A percentile compares a stretch with the other conserved stretches of the same genome.
These are phyloP conservation scores for Pyronema omphalodes DNA, from an alignment of 495 filamentous ascomycete species.

Conservation along the genomic window DNA sequence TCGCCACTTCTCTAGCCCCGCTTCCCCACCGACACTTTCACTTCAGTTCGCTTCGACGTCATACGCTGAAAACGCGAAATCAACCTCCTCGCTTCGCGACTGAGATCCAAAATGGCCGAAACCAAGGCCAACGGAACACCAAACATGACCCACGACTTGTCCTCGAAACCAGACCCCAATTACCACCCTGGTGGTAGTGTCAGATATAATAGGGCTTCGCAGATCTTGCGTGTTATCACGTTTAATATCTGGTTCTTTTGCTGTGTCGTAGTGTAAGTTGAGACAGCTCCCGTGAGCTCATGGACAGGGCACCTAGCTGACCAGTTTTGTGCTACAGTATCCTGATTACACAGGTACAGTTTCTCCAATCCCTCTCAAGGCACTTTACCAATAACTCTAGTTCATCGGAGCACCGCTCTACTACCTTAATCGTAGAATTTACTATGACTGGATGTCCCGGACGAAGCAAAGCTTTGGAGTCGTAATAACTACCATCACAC, in stretches of 20 bases:
- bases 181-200: conserved; percentile 17
- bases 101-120: too few relatives aligned
- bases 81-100: too few relatives aligned
- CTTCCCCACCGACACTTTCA: too few relatives aligned
- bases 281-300: background rate
- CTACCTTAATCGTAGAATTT: conserved; percentile 46
- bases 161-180: background rate
- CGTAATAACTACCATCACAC: conserved; percentile 52
- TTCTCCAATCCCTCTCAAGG: background rate
- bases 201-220: conserved; percentile 17
- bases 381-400: conserved; percentile 21
- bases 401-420: conserved; percentile 53
- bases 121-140: too few relatives aligned
- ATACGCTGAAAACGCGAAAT: too few relatives aligned
- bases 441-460: conserved; percentile 60
- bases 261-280: conserved; percentile 20
- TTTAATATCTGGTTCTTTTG: conserved; percentile 16
- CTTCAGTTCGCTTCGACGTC: too few relatives aligned
- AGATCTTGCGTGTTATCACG: conserved; percentile 18
- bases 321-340: conserved; percentile 10
- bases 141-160: too few relatives aligned
- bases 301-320: background rate
- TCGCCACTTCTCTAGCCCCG: too few relatives aligned
- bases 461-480: conserved; percentile 63
- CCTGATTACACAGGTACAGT: conserved; percentile 12